Evolutionary conservation across 106 monocot species (phyloP).

Genomic region (Acorus calamus): DNA sequence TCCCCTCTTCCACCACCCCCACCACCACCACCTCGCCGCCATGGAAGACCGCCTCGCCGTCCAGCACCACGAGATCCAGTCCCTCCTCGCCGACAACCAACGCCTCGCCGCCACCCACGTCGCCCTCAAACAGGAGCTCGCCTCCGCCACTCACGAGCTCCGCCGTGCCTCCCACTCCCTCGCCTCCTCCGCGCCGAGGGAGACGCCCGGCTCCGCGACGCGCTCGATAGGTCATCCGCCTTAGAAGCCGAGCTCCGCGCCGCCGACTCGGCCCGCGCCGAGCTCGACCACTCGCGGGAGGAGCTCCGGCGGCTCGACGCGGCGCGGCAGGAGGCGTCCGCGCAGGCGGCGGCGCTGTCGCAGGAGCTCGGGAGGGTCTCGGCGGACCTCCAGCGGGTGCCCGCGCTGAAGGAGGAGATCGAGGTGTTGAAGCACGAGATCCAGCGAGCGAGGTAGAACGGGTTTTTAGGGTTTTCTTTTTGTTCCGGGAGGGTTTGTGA

Average conservation of each 20-base stretch:
- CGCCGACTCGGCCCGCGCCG: conserved; percentile 44
- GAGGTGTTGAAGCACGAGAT: conserved; percentile 53
- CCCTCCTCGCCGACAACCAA: conserved; percentile 74
- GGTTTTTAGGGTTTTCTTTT: no score
- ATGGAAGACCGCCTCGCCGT: conserved; percentile 58
- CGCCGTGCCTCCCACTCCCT: conserved; percentile 16
- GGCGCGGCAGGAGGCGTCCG: conserved; percentile 34
- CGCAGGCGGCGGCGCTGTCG: conserved; percentile 41
- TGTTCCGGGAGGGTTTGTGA: no score
- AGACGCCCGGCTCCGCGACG: conserved; percentile 47
- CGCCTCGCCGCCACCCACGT: conserved; percentile 89
- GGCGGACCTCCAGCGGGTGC: conserved; percentile 41
- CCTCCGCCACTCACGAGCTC: conserved; percentile 54
- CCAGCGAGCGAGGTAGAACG: conserved; percentile 43
- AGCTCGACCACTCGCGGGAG: conserved; percentile 40
- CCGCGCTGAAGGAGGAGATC: conserved; percentile 51
- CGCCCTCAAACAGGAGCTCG: conserved; percentile 74
- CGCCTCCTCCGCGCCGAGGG: conserved; percentile 22
- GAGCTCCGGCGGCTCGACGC: conserved; percentile 53
- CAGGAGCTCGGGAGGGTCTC: conserved; percentile 33
- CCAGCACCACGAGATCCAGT: conserved; percentile 65
- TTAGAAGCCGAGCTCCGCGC: conserved; percentile 45
- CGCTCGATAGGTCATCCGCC: background rate
- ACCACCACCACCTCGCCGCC: conserved; percentile 13
- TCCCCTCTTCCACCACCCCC: conserved; percentile 3